These are phyloP conservation scores for Evansstolkia leycettana DNA, from an alignment of 495 filamentous ascomycete genomes.

Conservation along the genomic window DNA sequence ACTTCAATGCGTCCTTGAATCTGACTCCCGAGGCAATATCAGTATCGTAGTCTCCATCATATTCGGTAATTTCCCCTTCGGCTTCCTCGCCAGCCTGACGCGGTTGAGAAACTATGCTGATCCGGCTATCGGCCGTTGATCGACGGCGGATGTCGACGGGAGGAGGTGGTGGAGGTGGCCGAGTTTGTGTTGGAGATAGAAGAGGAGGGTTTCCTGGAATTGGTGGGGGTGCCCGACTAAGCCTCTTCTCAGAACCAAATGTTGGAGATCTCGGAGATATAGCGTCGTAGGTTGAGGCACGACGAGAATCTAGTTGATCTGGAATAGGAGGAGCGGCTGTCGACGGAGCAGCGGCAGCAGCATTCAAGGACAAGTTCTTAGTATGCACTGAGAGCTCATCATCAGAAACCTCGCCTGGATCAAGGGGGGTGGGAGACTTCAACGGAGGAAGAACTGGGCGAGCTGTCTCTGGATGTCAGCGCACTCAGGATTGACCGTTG, in stretches of 20 bases:
- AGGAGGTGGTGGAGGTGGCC: constrained; percentile 72
- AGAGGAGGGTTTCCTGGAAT: constrained; percentile 33
- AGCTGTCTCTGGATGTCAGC: constrained; percentile 30
- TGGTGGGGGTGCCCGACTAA: constrained; percentile 39
- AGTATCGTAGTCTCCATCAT: constrained; percentile 97
- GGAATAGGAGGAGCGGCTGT: constrained; percentile 28
- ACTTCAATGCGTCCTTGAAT: constrained; percentile 82
- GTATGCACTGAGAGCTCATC: constrained; percentile 76
- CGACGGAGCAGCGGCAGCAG: too few species aligned
- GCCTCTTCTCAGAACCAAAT: constrained; percentile 31
- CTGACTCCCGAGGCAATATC: constrained; percentile 85
- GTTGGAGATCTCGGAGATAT: constrained; percentile 41
- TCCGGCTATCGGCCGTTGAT: constrained; percentile 44
- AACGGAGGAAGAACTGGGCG: constrained; percentile 43
- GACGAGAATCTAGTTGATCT: constrained; percentile 31
- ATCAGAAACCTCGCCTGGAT: constrained; percentile 78
- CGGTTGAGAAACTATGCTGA: constrained; percentile 21
- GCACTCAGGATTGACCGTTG: constrained; percentile 11
- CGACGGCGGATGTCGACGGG: constrained; percentile 46
- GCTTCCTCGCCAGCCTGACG: constrained; percentile 45
- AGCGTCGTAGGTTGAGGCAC: constrained; percentile 26
- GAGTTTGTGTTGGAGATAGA: constrained; percentile 39
- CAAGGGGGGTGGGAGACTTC: constrained; percentile 45
- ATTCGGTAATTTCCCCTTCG: constrained; percentile 80
- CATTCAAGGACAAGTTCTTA: constrained; percentile 30